Conservation (phyloP, 2,329 filamentous ascomycete genomes). For the Colletotrichum sansevieriae region DNA sequence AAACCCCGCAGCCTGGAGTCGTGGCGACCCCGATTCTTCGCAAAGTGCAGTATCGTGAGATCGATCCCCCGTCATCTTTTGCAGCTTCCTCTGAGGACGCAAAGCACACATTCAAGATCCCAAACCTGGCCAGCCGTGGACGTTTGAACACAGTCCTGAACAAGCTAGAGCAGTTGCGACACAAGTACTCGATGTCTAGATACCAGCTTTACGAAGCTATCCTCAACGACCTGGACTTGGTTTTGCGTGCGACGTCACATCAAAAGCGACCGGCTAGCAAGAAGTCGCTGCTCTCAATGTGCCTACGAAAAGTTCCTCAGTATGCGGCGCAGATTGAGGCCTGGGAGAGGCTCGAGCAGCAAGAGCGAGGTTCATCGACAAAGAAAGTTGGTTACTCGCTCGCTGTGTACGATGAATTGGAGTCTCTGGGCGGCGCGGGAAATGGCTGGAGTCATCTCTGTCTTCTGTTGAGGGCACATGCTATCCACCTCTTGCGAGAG, state of each 20-base stretch:
- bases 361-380: conserved; percentile 53
- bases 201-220: conserved; percentile 52
- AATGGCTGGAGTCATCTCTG: conserved; percentile 62
- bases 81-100: neutral
- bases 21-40: conserved; percentile 37
- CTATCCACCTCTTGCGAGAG: conserved; percentile 56
- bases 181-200: conserved; percentile 43
- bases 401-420: conserved; percentile 63
- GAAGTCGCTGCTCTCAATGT: conserved; percentile 62
- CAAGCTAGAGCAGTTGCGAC: conserved; percentile 27
- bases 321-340: conserved; percentile 61
- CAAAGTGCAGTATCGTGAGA: conserved; percentile 15
- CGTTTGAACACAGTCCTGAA: conserved; percentile 7
- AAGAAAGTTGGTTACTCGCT: conserved; percentile 56
- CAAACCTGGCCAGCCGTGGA: neutral
- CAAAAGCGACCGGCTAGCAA: neutral
- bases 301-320: conserved; percentile 61
- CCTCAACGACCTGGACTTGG: conserved; percentile 48
- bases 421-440: conserved; percentile 55
- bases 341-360: conserved; percentile 54
- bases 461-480: conserved; percentile 61
- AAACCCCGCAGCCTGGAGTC: neutral
- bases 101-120: neutral
- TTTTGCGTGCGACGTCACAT: conserved; percentile 47
- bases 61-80: neutral